These are phyloP conservation scores for Termitomyces eurrhizus DNA, from an alignment of 768 basidiomycete genomes.

Conservation along the genomic window DNA sequence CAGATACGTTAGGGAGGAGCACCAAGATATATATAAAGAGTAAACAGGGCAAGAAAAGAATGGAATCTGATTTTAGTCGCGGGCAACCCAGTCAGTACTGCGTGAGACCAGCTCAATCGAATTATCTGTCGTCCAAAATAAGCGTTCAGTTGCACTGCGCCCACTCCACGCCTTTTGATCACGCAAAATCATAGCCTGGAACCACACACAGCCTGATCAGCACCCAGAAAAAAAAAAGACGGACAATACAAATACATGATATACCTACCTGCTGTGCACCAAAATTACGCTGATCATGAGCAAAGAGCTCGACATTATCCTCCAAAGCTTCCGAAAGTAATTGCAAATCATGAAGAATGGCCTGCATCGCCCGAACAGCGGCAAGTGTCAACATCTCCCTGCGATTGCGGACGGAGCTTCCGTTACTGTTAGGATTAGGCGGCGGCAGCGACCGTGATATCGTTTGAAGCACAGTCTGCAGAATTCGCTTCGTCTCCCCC, in stretches of 20 bases:
- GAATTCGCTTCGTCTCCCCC: constrained; percentile 86
- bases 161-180: constrained; percentile 97
- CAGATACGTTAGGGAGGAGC: constrained; percentile 12
- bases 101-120: constrained; percentile 83
- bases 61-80: constrained; percentile 40
- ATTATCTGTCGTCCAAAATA: constrained; percentile 93
- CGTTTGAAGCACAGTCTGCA: constrained; percentile 86
- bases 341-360: constrained; percentile 86
- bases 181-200: constrained; percentile 89
- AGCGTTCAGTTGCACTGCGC: constrained; percentile 82
- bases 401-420: constrained; percentile 61
- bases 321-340: constrained; percentile 82
- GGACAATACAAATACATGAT: constrained; percentile 15
- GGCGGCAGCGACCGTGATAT: constrained; percentile 71
- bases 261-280: constrained; percentile 95
- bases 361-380: constrained; percentile 78
- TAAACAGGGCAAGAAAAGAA: neutral
- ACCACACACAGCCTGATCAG: neutral
- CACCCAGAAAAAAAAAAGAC: neutral
- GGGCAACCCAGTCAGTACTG: constrained; percentile 82
- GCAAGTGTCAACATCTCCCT: constrained; percentile 72
- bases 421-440: constrained; percentile 35
- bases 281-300: constrained; percentile 90
- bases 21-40: constrained; percentile 14
- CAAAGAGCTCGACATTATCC: constrained; percentile 89